phyloP scores from a whole-genome alignment of 257 asterid genomes.

The Nicotiana knightiana region DNA sequence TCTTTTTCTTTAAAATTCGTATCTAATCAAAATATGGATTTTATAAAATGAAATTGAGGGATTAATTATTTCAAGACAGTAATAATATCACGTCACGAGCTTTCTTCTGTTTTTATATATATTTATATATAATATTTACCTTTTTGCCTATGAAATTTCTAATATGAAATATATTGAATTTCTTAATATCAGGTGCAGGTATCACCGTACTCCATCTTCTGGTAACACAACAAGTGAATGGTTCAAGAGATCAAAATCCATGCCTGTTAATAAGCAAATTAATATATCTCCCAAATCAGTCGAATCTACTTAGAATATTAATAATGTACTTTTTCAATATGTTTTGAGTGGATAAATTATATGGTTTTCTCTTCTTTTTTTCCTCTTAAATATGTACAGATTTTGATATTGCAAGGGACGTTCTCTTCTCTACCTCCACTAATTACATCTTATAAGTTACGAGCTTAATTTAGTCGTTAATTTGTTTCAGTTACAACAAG shows the following conservation, averaged over 20 bases:
- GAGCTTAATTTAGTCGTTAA: too few species aligned
- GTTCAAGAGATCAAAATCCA: conserved; percentile 22
- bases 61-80: too few species aligned
- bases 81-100: too few species aligned
- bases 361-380: not conserved
- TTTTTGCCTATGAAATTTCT: not conserved
- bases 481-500: too few species aligned
- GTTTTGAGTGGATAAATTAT: not conserved
- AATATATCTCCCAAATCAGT: conserved; percentile 16
- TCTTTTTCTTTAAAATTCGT: too few species aligned
- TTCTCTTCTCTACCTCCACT: not conserved
- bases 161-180: too few species aligned
- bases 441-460: too few species aligned
- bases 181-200: conserved; percentile 14
- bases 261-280: not conserved
- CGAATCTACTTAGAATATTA: conserved; percentile 4
- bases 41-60: too few species aligned
- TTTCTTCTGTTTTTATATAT: too few species aligned
- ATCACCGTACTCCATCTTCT: conserved; percentile 11
- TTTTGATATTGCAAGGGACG: not conserved
- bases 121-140: too few species aligned
- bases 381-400: not conserved
- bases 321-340: not conserved
- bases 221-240: not conserved
- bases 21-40: too few species aligned